These are phyloP conservation scores for Colletotrichum sojae DNA, from an alignment of 2,329 filamentous ascomycete species.

Conservation along the genomic window DNA sequence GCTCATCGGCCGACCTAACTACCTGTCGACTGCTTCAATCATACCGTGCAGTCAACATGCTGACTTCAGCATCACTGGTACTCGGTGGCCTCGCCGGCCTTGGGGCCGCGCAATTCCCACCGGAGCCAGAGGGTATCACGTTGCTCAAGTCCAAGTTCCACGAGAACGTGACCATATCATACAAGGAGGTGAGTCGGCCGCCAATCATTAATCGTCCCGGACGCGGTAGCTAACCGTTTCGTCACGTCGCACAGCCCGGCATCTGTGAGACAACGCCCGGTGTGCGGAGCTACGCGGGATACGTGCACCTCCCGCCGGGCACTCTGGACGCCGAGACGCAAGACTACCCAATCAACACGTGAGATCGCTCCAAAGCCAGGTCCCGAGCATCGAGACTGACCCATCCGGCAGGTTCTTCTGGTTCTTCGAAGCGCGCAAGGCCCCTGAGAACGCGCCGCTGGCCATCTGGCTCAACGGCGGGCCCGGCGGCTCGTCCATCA, in stretches of 20 bases:
- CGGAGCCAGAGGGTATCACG: constrained; percentile 53
- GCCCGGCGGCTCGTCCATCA: constrained; percentile 66
- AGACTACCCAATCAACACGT: constrained; percentile 64
- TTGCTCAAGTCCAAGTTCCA: constrained; percentile 72
- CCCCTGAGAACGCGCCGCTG: constrained; percentile 56
- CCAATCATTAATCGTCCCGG: neutral
- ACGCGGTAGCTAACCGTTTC: neutral
- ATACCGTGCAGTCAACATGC: neutral
- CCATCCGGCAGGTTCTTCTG: constrained; percentile 43
- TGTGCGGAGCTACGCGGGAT: constrained; percentile 76
- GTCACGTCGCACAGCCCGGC: constrained; percentile 60
- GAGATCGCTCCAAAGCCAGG: neutral
- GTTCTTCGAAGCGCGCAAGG: constrained; percentile 48
- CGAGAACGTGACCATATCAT: constrained; percentile 72
- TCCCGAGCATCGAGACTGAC: neutral
- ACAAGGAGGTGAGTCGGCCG: constrained; percentile 63
- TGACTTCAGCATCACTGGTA: constrained; percentile 27
- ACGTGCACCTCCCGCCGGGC: constrained; percentile 68
- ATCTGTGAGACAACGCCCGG: constrained; percentile 69
- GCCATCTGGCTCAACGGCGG: constrained; percentile 70
- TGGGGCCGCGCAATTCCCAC: constrained; percentile 49
- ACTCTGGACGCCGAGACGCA: constrained; percentile 59
- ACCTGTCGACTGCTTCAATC: no score
- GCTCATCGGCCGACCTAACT: no score
- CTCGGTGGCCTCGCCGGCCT: constrained; percentile 43